These are phyloP conservation scores for Globisporangium heterothallicum DNA, from an alignment of 352 stramenopile genomes.

Conservation along the genomic window DNA sequence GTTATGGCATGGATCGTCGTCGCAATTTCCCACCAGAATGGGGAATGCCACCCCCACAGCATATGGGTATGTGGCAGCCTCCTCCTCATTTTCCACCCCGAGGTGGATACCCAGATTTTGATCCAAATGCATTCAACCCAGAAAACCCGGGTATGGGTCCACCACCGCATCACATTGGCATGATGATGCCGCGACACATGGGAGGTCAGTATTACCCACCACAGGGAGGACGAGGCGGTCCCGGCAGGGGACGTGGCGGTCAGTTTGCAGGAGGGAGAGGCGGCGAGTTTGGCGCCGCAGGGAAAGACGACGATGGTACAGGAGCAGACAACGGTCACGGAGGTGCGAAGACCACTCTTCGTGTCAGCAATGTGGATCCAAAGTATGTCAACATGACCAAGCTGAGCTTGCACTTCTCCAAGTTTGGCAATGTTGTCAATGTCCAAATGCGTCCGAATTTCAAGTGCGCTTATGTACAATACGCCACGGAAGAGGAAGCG, in stretches of 20 bases:
- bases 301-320: conserved; percentile 22
- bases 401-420: conserved; percentile 82
- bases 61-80: conserved; percentile 61
- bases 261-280: conserved; percentile 11
- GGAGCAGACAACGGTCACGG: background rate
- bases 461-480: conserved; percentile 84
- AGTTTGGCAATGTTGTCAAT: conserved; percentile 87
- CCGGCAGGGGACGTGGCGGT: conserved; percentile 21
- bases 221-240: conserved; percentile 31
- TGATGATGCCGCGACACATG: conserved; percentile 67
- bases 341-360: conserved; percentile 68
- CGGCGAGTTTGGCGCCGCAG: conserved; percentile 16
- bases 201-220: conserved; percentile 45
- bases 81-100: conserved; percentile 35
- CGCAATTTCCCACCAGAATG: conserved; percentile 64
- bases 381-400: conserved; percentile 89
- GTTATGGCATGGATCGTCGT: conserved; percentile 38
- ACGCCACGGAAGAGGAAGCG: conserved; percentile 73
- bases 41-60: conserved; percentile 53
- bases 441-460: conserved; percentile 81
- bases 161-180: conserved; percentile 36
- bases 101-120: conserved; percentile 51
- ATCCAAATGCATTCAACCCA: conserved; percentile 59
- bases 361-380: conserved; percentile 80
- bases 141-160: conserved; percentile 59